A percentile compares a stretch with the other conserved stretches of the same genome.
Evolutionary conservation across 345 rosid genomes (phyloP).

Genomic region (Litchi chinensis): DNA sequence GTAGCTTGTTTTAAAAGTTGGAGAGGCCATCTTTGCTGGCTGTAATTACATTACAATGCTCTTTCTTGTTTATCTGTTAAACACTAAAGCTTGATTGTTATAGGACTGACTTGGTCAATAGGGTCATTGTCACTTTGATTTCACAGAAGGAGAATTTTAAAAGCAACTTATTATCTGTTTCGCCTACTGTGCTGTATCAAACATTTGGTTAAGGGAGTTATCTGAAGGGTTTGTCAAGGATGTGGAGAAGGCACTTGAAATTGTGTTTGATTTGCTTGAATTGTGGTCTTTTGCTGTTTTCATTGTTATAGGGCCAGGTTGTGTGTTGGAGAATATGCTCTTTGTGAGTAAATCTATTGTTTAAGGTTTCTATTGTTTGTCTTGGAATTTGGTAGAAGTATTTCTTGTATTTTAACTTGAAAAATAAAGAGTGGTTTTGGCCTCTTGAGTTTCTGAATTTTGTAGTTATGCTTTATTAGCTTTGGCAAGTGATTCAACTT

Average conservation of each 20-base stretch:
- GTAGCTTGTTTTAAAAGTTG: no score
- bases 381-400: not conserved
- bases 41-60: not conserved
- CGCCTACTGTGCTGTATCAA: not conserved
- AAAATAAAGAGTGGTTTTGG: no score
- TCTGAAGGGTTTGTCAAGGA: not conserved
- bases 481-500: not conserved
- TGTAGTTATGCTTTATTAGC: not conserved
- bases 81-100: not conserved
- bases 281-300: not conserved
- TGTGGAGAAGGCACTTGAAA: not conserved
- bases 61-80: not conserved
- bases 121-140: not conserved
- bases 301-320: not conserved
- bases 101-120: not conserved
- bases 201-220: not conserved
- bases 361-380: not conserved
- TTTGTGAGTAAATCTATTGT: not conserved
- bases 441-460: not conserved
- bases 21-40: not conserved
- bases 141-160: not conserved
- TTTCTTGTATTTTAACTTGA: not conserved
- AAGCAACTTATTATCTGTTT: not conserved
- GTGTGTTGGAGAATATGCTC: not conserved
- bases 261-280: not conserved